phyloP scores from a whole-genome alignment of 2,329 filamentous ascomycete species.

The Furcasterigmium sp. region DNA sequence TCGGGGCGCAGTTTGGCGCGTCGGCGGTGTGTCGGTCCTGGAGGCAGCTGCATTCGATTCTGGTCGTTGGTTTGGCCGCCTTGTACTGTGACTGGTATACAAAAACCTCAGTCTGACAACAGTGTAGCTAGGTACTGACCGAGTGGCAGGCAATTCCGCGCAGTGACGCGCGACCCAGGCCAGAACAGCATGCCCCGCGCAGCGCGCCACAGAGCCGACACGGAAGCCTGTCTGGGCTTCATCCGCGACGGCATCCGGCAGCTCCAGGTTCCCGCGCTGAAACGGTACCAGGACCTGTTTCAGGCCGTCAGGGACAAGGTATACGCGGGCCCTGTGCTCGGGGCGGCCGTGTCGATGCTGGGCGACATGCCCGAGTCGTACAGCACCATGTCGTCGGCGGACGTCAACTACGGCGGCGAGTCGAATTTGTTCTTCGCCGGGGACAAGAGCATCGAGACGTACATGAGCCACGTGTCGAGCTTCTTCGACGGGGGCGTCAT shows the following conservation, averaged over 20 bases:
- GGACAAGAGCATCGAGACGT: conserved; percentile 9
- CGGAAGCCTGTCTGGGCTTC: conserved; percentile 9
- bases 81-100: conserved; percentile 20
- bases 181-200: not conserved
- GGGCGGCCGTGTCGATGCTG: not conserved
- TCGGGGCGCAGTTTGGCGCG: conserved; percentile 11
- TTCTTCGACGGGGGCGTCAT: conserved; percentile 9
- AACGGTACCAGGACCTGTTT: conserved; percentile 8
- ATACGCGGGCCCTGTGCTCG: conserved; percentile 5
- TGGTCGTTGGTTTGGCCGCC: conserved; percentile 15
- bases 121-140: too few relatives aligned
- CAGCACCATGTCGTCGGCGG: not conserved
- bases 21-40: conserved; percentile 13
- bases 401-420: not conserved
- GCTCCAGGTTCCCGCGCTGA: conserved; percentile 4
- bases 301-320: conserved; percentile 11
- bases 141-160: not conserved
- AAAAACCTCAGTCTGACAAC: too few relatives aligned
- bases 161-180: not conserved
- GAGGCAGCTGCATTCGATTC: conserved; percentile 13
- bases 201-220: conserved; percentile 8
- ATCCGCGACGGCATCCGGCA: conserved; percentile 5
- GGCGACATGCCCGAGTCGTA: not conserved
- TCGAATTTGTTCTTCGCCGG: conserved; percentile 6
- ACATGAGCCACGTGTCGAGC: conserved; percentile 11